Evolutionary conservation across 139 green algal genomes (phyloP), one percentile per base, ranked within the genome.

Genomic region (Pycnococcus provasolii): DNA sequence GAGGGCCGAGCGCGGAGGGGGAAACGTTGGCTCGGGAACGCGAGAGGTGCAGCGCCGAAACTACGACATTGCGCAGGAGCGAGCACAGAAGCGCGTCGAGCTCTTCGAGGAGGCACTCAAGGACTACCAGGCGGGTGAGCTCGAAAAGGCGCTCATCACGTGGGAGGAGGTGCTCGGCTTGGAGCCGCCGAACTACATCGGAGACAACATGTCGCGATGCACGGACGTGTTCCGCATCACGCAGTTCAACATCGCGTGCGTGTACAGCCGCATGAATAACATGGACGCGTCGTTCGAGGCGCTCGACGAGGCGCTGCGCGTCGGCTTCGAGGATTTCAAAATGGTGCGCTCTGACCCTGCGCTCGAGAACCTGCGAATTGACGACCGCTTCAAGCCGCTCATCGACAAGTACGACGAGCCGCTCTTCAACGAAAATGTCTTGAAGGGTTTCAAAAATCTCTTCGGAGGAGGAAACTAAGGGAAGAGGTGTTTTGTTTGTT

Each of bases 201-300:
- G 89, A 9, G 89, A 96, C 78, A 86, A 95, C 80, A 91, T 95
- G 73, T 81, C 78, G 1, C 83, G 85, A 26, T 79, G 90, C 1
- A 95, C 90, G 0, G 71, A 86, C 41, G 87, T 97, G 65, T 91
- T 91, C 82, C 82, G 82, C 44, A 84, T 97, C n/a, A 83, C 91
- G 0, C 88, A 90, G 70, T 98, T 97, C 87, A 98, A 98, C 77
- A 83, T 96, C 45, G 91, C 93, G 1, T 99, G 93, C 88, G 96
- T 90, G 81, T 99, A 96, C 80, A 87, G 83, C 45, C 80, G 75
- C 50, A 54, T 84, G 1, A 55, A 55, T n/a, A 81, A 94, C 82
- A 64, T 84, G 2, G 91, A 96, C 37, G 76, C 85, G 42, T 87
- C 84, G 1, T 67, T 97, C 5, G 79, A 91, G 64, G 87, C 87